Evolutionary conservation across 1,139 yeast genomes (phyloP), one percentile per base, ranked within the genome.

Genomic region (Waltiozyma sp.): DNA sequence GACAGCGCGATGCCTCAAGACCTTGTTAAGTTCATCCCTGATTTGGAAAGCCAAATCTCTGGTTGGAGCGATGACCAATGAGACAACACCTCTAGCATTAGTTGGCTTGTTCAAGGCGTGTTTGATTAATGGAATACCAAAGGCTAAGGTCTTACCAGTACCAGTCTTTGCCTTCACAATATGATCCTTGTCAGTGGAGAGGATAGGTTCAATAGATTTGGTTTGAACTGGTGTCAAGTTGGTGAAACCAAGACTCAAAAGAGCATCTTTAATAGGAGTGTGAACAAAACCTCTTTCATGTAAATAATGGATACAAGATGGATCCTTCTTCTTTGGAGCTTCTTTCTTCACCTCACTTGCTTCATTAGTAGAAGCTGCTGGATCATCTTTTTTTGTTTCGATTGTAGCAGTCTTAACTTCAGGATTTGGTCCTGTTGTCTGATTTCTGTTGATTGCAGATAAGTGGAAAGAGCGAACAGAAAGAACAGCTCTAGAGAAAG

Each of bases 91-190:
- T 37, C 55, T 52, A 15, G 49, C 53, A n/a, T 61, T 59, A 37
- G 56, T 57, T 38, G 52, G 49, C 9, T 59, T 60, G 40, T 65
- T 65, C 19, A 72, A 51, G 34, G 73, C 69, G 43, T 72, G 72
- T 57, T 85, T 83, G 39, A 88, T 64, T 7, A 86, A 68, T 2
- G 96, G 96, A 39, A 88, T 68, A 47, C 88, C 77, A 60, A 86
- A 89, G 0, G 96, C 94, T 46, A 85, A 75, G 0, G 96, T 89
- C 61, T 89, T 89, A 57, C 96, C 97, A 1, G 96, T 88, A 58
- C 96, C 97, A 5, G 97, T 89, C 60, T 86, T 86, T 33, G 96
- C 96, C 52, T 94, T 72, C 34, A 86, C 91, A 24, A 88, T 88
- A 44, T 87, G 68, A 50, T 93, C 89, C 37, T 71, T 65, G 34